These are phyloP conservation scores for Cladosporium halotolerans DNA, from an alignment of 2,329 filamentous ascomycete genomes.

Conservation along the genomic window DNA sequence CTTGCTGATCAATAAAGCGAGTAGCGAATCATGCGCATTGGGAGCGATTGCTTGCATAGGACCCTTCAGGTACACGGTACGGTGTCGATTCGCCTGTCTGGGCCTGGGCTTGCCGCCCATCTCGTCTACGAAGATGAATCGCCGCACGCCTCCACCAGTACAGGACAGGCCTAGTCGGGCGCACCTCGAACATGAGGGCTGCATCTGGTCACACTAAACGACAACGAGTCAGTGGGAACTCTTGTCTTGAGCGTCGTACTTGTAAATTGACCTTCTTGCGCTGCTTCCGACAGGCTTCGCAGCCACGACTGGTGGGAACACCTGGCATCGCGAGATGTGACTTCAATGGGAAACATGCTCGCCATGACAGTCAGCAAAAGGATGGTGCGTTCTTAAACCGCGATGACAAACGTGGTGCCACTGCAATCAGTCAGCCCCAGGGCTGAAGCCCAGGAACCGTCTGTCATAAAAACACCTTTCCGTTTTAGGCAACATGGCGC, in stretches of 20 bases:
- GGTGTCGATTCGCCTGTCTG: too few relatives aligned
- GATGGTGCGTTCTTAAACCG: too few relatives aligned
- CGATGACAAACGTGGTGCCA: neutral
- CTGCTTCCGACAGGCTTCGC: slow-evolving; percentile 14
- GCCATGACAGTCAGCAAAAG: too few relatives aligned
- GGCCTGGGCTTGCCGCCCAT: too few relatives aligned
- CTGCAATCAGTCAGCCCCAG: neutral
- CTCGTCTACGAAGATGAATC: slow-evolving; percentile 13
- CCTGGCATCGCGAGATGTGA: slow-evolving; percentile 12
- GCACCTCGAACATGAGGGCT: slow-evolving; percentile 13
- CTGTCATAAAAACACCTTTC: neutral
- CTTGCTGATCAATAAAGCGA: slow-evolving; percentile 2
- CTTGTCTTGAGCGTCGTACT: too few relatives aligned
- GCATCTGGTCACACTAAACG: slow-evolving; percentile 12
- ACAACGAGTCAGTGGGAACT: neutral
- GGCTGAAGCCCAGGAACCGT: neutral
- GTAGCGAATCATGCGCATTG: neutral
- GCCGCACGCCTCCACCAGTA: slow-evolving; percentile 10
- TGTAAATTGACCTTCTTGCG: slow-evolving; percentile 14
- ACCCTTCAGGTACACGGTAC: too few relatives aligned
- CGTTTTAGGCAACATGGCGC: neutral
- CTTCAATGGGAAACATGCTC: too few relatives aligned
- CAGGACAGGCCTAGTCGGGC: slow-evolving; percentile 10
- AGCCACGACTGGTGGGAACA: slow-evolving; percentile 24
- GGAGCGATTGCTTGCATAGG: neutral